These are phyloP conservation scores for Colletotrichum sublineola DNA, from an alignment of 2,329 filamentous ascomycete species.

Conservation along the genomic window DNA sequence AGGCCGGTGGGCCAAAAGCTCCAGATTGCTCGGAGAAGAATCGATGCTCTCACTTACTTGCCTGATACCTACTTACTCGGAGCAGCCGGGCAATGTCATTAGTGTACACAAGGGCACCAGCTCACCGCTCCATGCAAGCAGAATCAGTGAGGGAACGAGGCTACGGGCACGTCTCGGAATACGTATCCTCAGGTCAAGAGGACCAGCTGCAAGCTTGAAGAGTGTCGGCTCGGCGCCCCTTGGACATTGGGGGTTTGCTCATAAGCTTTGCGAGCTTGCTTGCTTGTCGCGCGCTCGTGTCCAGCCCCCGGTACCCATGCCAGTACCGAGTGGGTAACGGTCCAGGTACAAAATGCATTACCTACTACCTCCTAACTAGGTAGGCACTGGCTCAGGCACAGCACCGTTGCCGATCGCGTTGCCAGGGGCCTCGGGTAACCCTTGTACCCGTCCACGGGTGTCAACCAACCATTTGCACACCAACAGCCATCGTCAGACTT, in stretches of 20 bases:
- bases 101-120: background rate
- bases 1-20: background rate
- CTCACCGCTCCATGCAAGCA: background rate
- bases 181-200: background rate
- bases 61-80: background rate
- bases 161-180: background rate
- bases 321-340: conserved; percentile 1
- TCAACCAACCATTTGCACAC: conserved; percentile 9
- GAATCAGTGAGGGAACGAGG: background rate
- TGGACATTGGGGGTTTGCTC: background rate
- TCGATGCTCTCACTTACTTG: background rate
- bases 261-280: background rate
- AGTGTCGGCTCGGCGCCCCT: background rate
- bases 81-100: background rate
- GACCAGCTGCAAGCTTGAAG: background rate
- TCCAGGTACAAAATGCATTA: background rate
- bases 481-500: conserved; percentile 14
- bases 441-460: background rate
- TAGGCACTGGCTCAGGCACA: conserved; percentile 13
- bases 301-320: background rate
- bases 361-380: no score
- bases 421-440: conserved; percentile 1
- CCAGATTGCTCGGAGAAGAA: background rate
- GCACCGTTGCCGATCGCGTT: conserved; percentile 3
- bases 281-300: background rate